Evolutionary conservation across 306 rosid genomes (phyloP).

Genomic region (Pyrus pyrifolia): DNA sequence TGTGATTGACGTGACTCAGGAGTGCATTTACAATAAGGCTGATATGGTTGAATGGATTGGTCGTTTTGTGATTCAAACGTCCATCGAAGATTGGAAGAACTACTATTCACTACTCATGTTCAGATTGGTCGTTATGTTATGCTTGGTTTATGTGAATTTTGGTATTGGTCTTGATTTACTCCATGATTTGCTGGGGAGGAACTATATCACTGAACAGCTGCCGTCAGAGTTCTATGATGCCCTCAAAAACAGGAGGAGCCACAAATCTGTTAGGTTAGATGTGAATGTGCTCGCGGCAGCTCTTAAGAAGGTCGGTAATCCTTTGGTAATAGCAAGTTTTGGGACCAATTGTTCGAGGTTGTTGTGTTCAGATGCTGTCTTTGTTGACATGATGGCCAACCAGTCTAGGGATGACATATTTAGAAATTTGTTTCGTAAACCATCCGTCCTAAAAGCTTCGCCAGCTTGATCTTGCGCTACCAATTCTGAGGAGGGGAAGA

Average conservation of each 20-base stretch:
- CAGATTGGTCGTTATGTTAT: constrained; percentile 34
- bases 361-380: constrained; percentile 27
- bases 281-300: constrained; percentile 36
- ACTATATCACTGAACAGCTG: constrained; percentile 11
- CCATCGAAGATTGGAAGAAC: background rate
- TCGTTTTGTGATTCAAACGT: background rate
- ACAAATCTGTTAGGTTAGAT: background rate
- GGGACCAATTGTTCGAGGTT: constrained; percentile 1
- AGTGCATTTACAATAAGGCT: constrained; percentile 9
- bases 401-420: constrained; percentile 15
- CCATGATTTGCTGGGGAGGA: constrained; percentile 11
- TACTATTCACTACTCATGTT: constrained; percentile 29
- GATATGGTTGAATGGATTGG: constrained; percentile 34
- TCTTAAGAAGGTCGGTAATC: constrained; percentile 35
- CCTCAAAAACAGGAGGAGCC: constrained; percentile 16
- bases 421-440: constrained; percentile 24
- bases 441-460: background rate
- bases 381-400: constrained; percentile 26
- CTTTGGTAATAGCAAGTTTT: constrained; percentile 39
- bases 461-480: background rate
- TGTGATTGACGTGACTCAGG: constrained; percentile 1
- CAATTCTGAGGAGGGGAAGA: background rate
- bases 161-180: constrained; percentile 13
- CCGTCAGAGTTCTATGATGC: constrained; percentile 29
- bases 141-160: constrained; percentile 38